A percentile compares a stretch with the other conserved stretches of the same genome.
These are phyloP conservation scores for Crithidia fasciculata DNA, from an alignment of 208 protist genomes.

Conservation along the genomic window DNA sequence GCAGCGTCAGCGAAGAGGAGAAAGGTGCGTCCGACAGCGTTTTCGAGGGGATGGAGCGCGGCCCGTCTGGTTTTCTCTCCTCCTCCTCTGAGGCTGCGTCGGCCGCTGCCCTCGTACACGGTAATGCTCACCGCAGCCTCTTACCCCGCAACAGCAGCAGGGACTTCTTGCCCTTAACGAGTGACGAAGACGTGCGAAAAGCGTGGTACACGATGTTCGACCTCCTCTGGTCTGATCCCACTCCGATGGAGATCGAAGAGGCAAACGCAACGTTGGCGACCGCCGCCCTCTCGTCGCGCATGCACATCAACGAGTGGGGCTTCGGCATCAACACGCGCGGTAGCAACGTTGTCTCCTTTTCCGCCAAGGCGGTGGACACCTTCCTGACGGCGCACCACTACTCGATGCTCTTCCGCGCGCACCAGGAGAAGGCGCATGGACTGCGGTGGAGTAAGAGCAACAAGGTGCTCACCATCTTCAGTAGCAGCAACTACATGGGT, in stretches of 20 bases:
- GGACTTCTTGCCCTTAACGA: conserved; percentile 19
- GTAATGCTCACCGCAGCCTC: neutral
- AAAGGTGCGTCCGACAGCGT: neutral
- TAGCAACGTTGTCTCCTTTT: conserved; percentile 70
- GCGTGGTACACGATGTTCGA: conserved; percentile 74
- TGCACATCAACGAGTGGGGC: conserved; percentile 66
- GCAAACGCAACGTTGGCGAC: conserved; percentile 1
- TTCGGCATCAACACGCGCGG: conserved; percentile 72
- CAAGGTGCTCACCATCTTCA: conserved; percentile 86
- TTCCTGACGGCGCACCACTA: conserved; percentile 71
- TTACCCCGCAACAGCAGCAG: conserved; percentile 13
- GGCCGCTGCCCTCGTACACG: neutral
- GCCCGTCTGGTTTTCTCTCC: neutral
- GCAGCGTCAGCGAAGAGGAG: neutral
- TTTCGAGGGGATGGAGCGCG: neutral
- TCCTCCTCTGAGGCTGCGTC: conserved; percentile 2
- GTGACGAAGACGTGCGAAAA: conserved; percentile 47
- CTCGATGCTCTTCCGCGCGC: conserved; percentile 79
- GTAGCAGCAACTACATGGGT: conserved; percentile 81
- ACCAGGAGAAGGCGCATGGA: conserved; percentile 82
- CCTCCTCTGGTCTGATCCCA: conserved; percentile 86
- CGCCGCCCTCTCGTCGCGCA: neutral
- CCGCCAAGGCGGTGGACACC: conserved; percentile 64
- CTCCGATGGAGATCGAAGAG: conserved; percentile 44
- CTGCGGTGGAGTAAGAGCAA: conserved; percentile 73